Base-by-base conservation (phyloP, 2,329 filamentous ascomycete species). In the Cordyceps javanica region DNA sequence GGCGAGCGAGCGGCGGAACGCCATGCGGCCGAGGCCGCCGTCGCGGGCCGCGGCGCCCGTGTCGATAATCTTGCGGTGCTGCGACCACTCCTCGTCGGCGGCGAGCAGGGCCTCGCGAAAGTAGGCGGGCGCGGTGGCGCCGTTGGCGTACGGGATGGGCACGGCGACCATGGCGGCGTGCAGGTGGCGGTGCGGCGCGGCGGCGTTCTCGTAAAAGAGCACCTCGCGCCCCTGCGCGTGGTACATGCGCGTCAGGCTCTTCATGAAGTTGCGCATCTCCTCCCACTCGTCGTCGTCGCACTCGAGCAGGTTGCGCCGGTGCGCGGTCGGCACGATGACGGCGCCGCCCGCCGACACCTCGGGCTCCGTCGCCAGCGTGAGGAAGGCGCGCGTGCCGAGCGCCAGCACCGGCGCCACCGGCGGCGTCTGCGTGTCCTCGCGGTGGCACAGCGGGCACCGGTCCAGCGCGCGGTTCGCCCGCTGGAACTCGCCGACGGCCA, bases 231-330 rank as follows among this genome's bases (percentile, higher is more conserved):
- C 91, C 71, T 95, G 91, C 44, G 92, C 89, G 74, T 96, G 91
- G 73, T 97, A 99, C 83, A 97, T 88, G 45, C 93, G 86, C 5
- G 89, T 97, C 21, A 99, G 80, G 59, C 85, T 89, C 76, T 99
- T 99, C 93, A 97, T 97, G 69, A 99, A 99, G 71, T 99, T 99
- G 64, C 94, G 89, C 6, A 99, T 87, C 73, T 99, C 94, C 69
- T 99, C 94, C 95, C 95, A 99, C 70, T 99, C 94, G 68, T 99
- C 94, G 68, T 99, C 93, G 71, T 97, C 93, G 71, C 94, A 99
- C 72, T 97, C 93, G n/a, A 99, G 77, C 0, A 99, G 83, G 70
- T 97, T 99, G 25, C 80, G 85, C 54, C 87, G 87, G 70, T 99
- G 94, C 64, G 91, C 84, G 23, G 94, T 85, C 6, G 94, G 94